These are phyloP conservation scores for Hanseniaspora osmophila DNA, from an alignment of 805 yeast genomes.

Conservation along the genomic window DNA sequence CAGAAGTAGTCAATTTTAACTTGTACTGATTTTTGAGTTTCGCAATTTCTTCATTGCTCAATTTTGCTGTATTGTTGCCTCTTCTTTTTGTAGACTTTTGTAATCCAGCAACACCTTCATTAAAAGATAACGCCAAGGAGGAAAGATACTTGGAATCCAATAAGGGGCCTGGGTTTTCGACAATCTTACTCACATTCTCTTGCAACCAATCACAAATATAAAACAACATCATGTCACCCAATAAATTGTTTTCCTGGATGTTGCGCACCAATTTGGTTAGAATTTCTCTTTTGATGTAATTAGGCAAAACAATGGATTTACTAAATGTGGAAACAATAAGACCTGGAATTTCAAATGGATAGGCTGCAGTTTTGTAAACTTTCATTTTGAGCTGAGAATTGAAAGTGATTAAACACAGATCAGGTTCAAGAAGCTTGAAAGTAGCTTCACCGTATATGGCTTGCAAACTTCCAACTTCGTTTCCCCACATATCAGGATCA, in stretches of 20 bases:
- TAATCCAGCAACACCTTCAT: too few species aligned
- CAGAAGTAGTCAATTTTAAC: constrained; percentile 19
- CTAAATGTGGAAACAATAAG: constrained; percentile 35
- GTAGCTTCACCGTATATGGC: constrained; percentile 42
- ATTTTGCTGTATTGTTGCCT: too few species aligned
- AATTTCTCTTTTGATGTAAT: constrained; percentile 51
- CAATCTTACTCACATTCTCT: constrained; percentile 39
- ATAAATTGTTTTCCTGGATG: constrained; percentile 27
- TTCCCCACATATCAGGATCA: constrained; percentile 42
- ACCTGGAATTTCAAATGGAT: constrained; percentile 63
- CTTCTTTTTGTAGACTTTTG: too few species aligned
- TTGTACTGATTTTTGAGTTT: constrained; percentile 24
- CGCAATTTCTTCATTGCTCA: constrained; percentile 18
- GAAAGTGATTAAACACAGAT: constrained; percentile 18
- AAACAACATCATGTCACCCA: constrained; percentile 62
- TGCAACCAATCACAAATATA: constrained; percentile 69
- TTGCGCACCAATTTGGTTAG: constrained; percentile 32
- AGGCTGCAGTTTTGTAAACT: constrained; percentile 34
- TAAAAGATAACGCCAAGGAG: too few species aligned
- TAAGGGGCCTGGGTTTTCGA: constrained; percentile 66
- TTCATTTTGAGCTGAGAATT: constrained; percentile 19
- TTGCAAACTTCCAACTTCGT: constrained; percentile 56
- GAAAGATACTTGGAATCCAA: constrained; percentile 8
- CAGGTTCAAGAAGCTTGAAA: constrained; percentile 20
- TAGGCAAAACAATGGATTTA: constrained; percentile 41